These are phyloP conservation scores for Seiridium cupressi DNA, from an alignment of 2,329 filamentous ascomycete genomes.

Conservation along the genomic window DNA sequence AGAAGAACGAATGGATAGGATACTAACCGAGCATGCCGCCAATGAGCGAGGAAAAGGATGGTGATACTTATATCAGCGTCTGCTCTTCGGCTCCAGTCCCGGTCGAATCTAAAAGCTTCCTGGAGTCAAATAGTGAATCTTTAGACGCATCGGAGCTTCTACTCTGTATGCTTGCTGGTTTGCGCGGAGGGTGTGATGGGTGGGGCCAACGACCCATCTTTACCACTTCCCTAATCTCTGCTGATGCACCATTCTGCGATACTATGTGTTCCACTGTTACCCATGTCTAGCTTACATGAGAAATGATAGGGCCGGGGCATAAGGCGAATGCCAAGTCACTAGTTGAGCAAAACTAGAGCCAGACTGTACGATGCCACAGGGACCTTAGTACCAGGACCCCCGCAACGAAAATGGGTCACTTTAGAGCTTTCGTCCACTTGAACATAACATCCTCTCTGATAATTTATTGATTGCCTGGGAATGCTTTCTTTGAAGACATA, in stretches of 20 bases:
- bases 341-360: not conserved
- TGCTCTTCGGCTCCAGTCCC: not conserved
- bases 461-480: no score
- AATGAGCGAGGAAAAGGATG: not conserved
- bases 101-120: not conserved
- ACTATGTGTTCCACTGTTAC: not conserved
- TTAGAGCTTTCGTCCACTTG: no score
- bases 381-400: not conserved
- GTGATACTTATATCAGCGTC: not conserved
- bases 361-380: not conserved
- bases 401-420: no score
- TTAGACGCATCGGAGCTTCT: not conserved
- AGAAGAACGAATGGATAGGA: not conserved
- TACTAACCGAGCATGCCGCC: not conserved
- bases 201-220: no score
- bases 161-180: not conserved
- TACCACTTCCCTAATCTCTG: no score
- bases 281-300: not conserved
- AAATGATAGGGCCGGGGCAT: not conserved
- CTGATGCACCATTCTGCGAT: not conserved
- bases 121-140: not conserved
- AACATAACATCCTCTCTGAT: no score
- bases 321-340: not conserved
- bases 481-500: no score
- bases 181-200: no score